phyloP scores from a whole-genome alignment of 495 filamentous ascomycete genomes.

The Aspergillus cavernicola region DNA sequence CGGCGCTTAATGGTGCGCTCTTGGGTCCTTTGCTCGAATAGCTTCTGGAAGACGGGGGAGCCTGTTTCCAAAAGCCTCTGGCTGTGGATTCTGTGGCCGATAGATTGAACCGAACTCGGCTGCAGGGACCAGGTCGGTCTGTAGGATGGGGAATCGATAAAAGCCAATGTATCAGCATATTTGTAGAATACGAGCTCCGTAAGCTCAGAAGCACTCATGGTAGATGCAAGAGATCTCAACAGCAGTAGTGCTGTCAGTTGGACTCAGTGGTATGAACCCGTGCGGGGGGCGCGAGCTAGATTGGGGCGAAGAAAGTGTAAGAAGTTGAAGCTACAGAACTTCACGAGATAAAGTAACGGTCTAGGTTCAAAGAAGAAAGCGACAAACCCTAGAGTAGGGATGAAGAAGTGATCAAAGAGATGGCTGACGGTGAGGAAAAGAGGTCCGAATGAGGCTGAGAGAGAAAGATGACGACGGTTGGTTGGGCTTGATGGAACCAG shows the following conservation, averaged over 20 bases:
- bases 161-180: constrained; percentile 51
- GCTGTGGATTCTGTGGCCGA: constrained; percentile 44
- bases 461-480: no score
- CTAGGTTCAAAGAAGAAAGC: not conserved
- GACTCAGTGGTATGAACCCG: no score
- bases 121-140: constrained; percentile 21
- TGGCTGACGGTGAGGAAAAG: not conserved
- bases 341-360: no score
- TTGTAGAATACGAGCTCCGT: constrained; percentile 26
- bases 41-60: constrained; percentile 46
- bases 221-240: not conserved
- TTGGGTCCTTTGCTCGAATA: constrained; percentile 40
- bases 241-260: no score
- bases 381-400: not conserved
- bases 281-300: no score
- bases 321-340: no score
- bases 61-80: constrained; percentile 41
- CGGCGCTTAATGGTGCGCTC: constrained; percentile 28
- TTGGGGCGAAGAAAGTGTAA: not conserved
- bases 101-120: constrained; percentile 10
- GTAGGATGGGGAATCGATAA: constrained; percentile 44
- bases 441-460: not conserved
- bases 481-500: no score
- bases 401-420: not conserved
- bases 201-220: constrained; percentile 3